Evolutionary conservation across 1,139 yeast genomes (phyloP).

Genomic region (Scheffersomyces cryptocercus): DNA sequence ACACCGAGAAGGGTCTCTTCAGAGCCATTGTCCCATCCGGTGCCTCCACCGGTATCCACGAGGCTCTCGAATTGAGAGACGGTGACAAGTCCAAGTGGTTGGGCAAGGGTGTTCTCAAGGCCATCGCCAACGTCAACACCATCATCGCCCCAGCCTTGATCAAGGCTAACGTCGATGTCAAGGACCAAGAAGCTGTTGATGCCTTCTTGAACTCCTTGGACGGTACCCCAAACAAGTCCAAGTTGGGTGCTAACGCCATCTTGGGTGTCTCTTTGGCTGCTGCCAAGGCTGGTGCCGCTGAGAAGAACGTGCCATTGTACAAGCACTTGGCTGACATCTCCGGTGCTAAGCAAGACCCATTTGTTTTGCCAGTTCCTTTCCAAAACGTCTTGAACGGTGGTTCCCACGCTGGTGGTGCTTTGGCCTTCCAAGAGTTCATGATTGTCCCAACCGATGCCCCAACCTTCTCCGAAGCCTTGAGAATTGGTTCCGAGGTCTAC

Average conservation of each 20-base stretch:
- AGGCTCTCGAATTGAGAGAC: slow-evolving; percentile 94
- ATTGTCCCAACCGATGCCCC: slow-evolving; percentile 90
- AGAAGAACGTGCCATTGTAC: slow-evolving; percentile 83
- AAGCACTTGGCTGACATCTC: slow-evolving; percentile 77
- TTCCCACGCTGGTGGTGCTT: slow-evolving; percentile 98
- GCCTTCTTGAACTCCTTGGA: slow-evolving; percentile 75
- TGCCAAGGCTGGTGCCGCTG: slow-evolving; percentile 95
- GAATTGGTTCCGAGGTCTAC: slow-evolving; percentile 96
- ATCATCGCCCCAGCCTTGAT: slow-evolving; percentile 86
- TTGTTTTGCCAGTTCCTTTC: slow-evolving; percentile 92
- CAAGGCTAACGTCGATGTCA: slow-evolving; percentile 70
- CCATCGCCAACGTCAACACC: slow-evolving; percentile 87
- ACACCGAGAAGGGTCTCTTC: slow-evolving; percentile 85
- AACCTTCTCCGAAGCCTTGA: slow-evolving; percentile 87
- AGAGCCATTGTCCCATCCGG: slow-evolving; percentile 96
- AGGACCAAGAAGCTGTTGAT: slow-evolving; percentile 78
- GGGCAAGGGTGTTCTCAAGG: slow-evolving; percentile 94
- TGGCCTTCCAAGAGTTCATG: slow-evolving; percentile 99
- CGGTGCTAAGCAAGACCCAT: slow-evolving; percentile 55
- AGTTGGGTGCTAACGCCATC: slow-evolving; percentile 94
- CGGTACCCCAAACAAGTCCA: slow-evolving; percentile 92
- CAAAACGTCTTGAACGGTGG: slow-evolving; percentile 98
- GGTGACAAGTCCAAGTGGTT: slow-evolving; percentile 92
- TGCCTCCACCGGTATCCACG: slow-evolving; percentile 94
- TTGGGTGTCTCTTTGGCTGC: slow-evolving; percentile 92